Base-by-base conservation (phyloP, 164 flowering plant genomes). In the Akebia trifoliata region DNA sequence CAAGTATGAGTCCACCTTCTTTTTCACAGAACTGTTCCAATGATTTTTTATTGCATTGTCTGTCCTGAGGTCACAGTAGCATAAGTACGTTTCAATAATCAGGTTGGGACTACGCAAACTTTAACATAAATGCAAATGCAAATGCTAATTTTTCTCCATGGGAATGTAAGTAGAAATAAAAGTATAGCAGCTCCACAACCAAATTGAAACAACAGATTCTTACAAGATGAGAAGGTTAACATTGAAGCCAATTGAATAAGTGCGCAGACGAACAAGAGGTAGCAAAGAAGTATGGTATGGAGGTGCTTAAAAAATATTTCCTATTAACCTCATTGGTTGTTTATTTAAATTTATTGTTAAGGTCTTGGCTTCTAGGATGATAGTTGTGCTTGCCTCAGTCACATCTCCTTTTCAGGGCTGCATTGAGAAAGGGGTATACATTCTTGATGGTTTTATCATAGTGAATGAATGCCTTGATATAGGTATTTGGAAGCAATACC, bases 41-140 rank as follows among this genome's bases (percentile, higher is more conserved):
- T 94, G 99, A 68, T 94, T 94, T 75, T 94, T 94, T 60, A 94
- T 94, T n/a, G 97, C 77, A 85, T 94, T 94, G 81, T 94, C 99
- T 53, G 97, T 74, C 90, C 99, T 94, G 94, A 74, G 49, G 39
- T 44, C 65, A 59, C 28, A 64, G 29, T 71, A 70, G 21, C 56
- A 64, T 17, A 31, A 25, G 68, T 34, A 61, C 26, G 54, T 34
- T 60, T 70, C 40, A 75, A 18, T 59, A 50, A 2, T 55, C 62
- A 61, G 20, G 6, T 52, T 36, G 8, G 45, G 2, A 40, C n/a
- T n/a, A 24, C 26, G 35, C 0, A 53, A 53, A 6, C 14, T 20
- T 11, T 20, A 8, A 22, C 11, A 12, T 4, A 26, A 29, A 32
- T 26, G 9, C 4, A 24, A 54, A 38, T 38, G 31, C 15, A 14